Conservation (phyloP, 1,284 basidiomycete species). For the Fomitopsis pinicola region DNA sequence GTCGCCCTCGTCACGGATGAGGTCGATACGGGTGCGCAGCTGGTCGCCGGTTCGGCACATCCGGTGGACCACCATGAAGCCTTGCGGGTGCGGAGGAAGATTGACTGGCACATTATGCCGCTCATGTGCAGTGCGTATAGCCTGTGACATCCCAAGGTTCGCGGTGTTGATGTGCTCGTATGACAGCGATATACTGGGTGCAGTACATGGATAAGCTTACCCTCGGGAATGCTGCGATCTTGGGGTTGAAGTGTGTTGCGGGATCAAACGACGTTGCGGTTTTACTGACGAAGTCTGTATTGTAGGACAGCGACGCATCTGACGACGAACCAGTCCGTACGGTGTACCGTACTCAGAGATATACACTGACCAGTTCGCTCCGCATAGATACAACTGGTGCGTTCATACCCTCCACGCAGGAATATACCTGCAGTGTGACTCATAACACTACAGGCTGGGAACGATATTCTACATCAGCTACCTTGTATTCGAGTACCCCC, state of each 20-base stretch:
- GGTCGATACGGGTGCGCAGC: conserved; percentile 54
- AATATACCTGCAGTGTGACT: neutral
- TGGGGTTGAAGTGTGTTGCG: conserved; percentile 51
- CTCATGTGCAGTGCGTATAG: conserved; percentile 56
- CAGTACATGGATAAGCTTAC: conserved; percentile 76
- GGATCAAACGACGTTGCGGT: neutral
- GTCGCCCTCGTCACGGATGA: conserved; percentile 32
- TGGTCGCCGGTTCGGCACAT: conserved; percentile 38
- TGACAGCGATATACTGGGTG: conserved; percentile 54
- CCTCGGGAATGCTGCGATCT: conserved; percentile 58
- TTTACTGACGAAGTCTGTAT: neutral
- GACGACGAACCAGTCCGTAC: conserved; percentile 25
- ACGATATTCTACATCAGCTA: conserved; percentile 71
- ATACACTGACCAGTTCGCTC: neutral
- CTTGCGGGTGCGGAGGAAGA: conserved; percentile 53
- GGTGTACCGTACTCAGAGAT: neutral
- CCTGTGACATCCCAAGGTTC: neutral
- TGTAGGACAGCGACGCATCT: conserved; percentile 31
- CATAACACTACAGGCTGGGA: conserved; percentile 46
- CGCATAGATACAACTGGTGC: conserved; percentile 1
- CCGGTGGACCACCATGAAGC: conserved; percentile 45
- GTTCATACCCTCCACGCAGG: neutral
- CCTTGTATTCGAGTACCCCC: conserved; percentile 66
- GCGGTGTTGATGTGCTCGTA: neutral
- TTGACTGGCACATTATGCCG: conserved; percentile 61